A percentile compares a stretch with the other conserved stretches of the same genome.
Evolutionary conservation across 441 rosid species (phyloP).

Genomic region (Populus hybrid): DNA sequence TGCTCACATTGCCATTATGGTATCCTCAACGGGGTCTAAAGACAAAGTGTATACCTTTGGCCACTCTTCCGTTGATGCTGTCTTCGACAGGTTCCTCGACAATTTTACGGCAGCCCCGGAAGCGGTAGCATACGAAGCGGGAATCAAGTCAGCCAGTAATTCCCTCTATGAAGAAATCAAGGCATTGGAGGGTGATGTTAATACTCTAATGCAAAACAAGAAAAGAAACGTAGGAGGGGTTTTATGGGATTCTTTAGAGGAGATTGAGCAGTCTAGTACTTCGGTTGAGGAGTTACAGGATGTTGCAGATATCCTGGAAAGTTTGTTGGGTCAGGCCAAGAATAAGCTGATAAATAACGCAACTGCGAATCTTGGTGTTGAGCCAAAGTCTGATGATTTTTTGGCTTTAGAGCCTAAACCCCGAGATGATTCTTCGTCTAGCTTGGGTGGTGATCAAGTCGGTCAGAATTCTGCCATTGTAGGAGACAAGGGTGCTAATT

Average conservation of each 20-base stretch:
- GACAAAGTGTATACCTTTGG: neutral
- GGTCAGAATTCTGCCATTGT: neutral
- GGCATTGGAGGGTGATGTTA: neutral
- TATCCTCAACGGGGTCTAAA: neutral
- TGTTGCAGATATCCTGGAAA: neutral
- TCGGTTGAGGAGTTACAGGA: neutral
- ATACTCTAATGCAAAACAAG: neutral
- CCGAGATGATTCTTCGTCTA: neutral
- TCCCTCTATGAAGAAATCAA: neutral
- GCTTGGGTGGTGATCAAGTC: neutral
- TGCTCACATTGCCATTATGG: neutral
- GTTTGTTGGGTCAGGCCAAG: neutral
- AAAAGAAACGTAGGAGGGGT: neutral
- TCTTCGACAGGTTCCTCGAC: neutral
- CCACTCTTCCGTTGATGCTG: neutral
- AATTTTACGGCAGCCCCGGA: neutral
- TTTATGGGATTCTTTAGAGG: neutral
- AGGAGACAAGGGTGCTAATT: neutral
- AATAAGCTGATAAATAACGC: neutral
- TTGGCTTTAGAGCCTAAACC: neutral
- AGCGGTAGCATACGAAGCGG: neutral
- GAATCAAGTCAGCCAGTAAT: neutral
- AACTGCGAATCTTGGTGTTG: neutral
- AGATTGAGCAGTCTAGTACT: neutral
- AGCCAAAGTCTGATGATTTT: neutral